A percentile compares a stretch with the other conserved stretches of the same genome.
These are phyloP conservation scores for Aspergillus pseudoviridinutans DNA, from an alignment of 2,329 filamentous ascomycete genomes.

Conservation along the genomic window DNA sequence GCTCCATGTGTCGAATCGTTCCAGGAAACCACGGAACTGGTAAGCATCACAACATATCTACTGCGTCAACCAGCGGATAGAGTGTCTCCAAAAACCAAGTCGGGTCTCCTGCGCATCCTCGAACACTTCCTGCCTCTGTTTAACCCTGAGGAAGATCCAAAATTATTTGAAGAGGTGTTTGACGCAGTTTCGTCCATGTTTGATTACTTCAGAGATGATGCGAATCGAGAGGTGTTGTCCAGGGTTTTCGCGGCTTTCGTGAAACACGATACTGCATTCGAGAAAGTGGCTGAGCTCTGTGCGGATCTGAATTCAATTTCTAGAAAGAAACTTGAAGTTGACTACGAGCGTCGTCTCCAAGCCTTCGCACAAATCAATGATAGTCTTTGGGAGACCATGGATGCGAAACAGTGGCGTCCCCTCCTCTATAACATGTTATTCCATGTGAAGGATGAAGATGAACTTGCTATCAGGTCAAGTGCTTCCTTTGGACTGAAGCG, in stretches of 20 bases:
- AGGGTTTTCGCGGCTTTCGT: slow-evolving; percentile 70
- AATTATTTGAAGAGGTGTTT: slow-evolving; percentile 64
- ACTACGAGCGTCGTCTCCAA: slow-evolving; percentile 76
- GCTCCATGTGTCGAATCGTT: slow-evolving; percentile 65
- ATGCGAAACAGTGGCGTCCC: slow-evolving; percentile 75
- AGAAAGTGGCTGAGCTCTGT: slow-evolving; percentile 66
- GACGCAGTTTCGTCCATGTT: slow-evolving; percentile 76
- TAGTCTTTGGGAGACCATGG: slow-evolving; percentile 56
- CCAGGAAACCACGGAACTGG: slow-evolving; percentile 64
- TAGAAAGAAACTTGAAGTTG: slow-evolving; percentile 68
- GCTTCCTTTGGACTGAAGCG: slow-evolving; percentile 75
- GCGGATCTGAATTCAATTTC: slow-evolving; percentile 76
- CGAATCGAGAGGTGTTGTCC: slow-evolving; percentile 70
- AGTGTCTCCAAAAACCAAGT: slow-evolving; percentile 79
- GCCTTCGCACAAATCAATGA: slow-evolving; percentile 73
- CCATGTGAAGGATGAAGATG: slow-evolving; percentile 79
- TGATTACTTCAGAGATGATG: slow-evolving; percentile 80
- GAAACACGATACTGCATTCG: slow-evolving; percentile 56
- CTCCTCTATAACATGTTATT: slow-evolving; percentile 86
- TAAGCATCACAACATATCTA: slow-evolving; percentile 75
- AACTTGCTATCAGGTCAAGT: slow-evolving; percentile 79
- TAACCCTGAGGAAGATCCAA: slow-evolving; percentile 52
- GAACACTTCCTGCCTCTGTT: slow-evolving; percentile 73
- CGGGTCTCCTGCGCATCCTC: slow-evolving; percentile 72
- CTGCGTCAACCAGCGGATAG: slow-evolving; percentile 79